Evolutionary conservation across 192 early-diverging fungal genomes (phyloP), one percentile per base, ranked within the genome.

Genomic region (Podila horticola): DNA sequence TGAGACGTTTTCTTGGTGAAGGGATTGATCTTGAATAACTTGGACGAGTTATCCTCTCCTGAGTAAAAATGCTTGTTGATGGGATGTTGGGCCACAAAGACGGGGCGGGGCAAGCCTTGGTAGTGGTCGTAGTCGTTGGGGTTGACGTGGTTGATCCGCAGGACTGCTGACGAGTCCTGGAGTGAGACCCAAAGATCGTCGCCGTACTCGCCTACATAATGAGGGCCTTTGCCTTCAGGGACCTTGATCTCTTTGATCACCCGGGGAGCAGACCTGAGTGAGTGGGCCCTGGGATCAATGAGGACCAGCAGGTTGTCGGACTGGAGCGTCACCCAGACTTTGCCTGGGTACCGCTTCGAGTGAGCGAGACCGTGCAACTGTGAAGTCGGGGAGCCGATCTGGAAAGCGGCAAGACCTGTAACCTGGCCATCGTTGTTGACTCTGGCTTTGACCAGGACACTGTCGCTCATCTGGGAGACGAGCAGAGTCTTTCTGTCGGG

Each of bases 401-500:
- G 63, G 26, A 69, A 79, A 2, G 70, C 65, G 3, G 26, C 9
- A 1, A 66, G 5, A 6, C 60, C n/a, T 13, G 26, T 24, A 13
- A 68, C 33, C 2, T 31, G 3, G 1, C 75, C 70, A 30, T 15
- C 12, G 30, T 52, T n/a, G 49, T 79, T 30, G 52, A 79, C 66
- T 0, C n/a, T n/a, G 9, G 64, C 70, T 45, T 79, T 79, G 19
- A 79, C 22, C 2, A 79, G 65, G 13, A 73, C 72, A 36, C 70
- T 73, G 64, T 74, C 61, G 31, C 63, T 69, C 55, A 67, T 50
- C 50, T 79, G 75, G 10, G 75, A 79, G 41, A 79, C 66, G 20
- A 71, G 59, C 1, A 79, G n/a, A 28, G 68, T 41, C 19, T 58
- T 36, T 13, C 29, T 61, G 38, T 51, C 11, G 5, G 57, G 38